phyloP scores from a whole-genome alignment of 805 yeast genomes.

The Candida coleopterorum region DNA sequence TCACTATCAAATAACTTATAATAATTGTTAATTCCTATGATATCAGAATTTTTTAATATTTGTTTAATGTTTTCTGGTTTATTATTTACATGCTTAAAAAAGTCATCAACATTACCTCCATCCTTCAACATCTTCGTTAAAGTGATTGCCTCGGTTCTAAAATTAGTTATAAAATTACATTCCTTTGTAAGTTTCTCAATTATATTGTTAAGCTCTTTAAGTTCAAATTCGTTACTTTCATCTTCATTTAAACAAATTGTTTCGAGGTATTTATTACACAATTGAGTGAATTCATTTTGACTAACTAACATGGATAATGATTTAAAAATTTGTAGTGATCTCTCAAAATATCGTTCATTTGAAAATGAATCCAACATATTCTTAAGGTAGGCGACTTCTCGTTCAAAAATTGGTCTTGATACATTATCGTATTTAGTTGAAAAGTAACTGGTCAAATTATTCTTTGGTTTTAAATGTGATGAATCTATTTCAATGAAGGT shows the following conservation, averaged over 20 bases:
- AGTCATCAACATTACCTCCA: slow-evolving; percentile 10
- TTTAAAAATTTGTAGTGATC: slow-evolving; percentile 66
- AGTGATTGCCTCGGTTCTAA: slow-evolving; percentile 57
- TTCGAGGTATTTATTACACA: slow-evolving; percentile 61
- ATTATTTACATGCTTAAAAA: slow-evolving; percentile 11
- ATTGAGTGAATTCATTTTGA: slow-evolving; percentile 51
- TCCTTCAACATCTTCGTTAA: slow-evolving; percentile 35
- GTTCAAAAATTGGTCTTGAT: slow-evolving; percentile 41
- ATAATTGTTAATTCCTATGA: slow-evolving; percentile 47
- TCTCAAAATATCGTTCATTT: slow-evolving; percentile 54
- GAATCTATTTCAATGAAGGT: slow-evolving; percentile 11
- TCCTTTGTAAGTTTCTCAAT: slow-evolving; percentile 25
- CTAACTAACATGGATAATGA: slow-evolving; percentile 47
- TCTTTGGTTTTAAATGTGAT: neutral
- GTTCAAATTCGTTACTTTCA: slow-evolving; percentile 6
- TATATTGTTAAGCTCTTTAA: slow-evolving; percentile 42
- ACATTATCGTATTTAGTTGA: slow-evolving; percentile 39
- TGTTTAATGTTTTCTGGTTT: slow-evolving; percentile 12
- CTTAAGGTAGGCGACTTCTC: slow-evolving; percentile 65
- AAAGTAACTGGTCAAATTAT: slow-evolving; percentile 10
- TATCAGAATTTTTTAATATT: slow-evolving; percentile 46
- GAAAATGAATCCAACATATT: slow-evolving; percentile 75
- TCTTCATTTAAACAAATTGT: slow-evolving; percentile 36
- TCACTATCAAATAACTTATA: slow-evolving; percentile 25
- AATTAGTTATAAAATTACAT: slow-evolving; percentile 37